These are phyloP conservation scores for Didymellaceae sp. DNA, from an alignment of 2,329 filamentous ascomycete species.

Conservation along the genomic window DNA sequence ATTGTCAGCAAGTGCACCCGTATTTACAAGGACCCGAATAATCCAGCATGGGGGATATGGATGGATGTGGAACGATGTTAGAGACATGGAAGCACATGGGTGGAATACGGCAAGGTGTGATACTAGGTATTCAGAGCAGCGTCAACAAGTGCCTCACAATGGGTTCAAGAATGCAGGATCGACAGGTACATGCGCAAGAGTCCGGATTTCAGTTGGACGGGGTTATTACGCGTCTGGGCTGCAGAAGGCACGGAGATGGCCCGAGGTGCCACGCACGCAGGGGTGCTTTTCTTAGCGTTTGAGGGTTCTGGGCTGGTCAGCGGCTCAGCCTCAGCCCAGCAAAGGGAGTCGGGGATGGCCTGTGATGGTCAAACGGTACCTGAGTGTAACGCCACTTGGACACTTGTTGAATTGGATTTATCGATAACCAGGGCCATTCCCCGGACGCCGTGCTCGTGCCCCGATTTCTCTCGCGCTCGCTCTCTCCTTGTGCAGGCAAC, in stretches of 20 bases:
- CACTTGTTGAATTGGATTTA: slow-evolving; percentile 13
- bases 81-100: too few relatives aligned
- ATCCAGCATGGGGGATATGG: too few relatives aligned
- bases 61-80: too few relatives aligned
- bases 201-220: slow-evolving; percentile 6
- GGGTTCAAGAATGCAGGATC: slow-evolving; percentile 4
- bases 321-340: slow-evolving; percentile 14
- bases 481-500: not conserved
- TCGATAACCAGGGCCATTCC: slow-evolving; percentile 11
- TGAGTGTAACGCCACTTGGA: slow-evolving; percentile 11
- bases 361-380: slow-evolving; percentile 13
- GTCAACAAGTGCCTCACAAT: not conserved
- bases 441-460: slow-evolving; percentile 9
- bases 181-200: slow-evolving; percentile 8
- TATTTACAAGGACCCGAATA: not conserved
- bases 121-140: not conserved
- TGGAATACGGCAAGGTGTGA: too few relatives aligned
- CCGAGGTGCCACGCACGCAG: slow-evolving; percentile 10
- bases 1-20: not conserved
- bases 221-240: slow-evolving; percentile 16
- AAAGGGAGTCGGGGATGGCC: slow-evolving; percentile 4
- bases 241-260: not conserved
- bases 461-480: not conserved
- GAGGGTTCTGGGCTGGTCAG: slow-evolving; percentile 11
- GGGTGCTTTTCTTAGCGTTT: slow-evolving; percentile 4